Evolutionary conservation across 306 rosid genomes (phyloP), one percentile per base, ranked within the genome.

Genomic region (Citrullus mucosospermus): DNA sequence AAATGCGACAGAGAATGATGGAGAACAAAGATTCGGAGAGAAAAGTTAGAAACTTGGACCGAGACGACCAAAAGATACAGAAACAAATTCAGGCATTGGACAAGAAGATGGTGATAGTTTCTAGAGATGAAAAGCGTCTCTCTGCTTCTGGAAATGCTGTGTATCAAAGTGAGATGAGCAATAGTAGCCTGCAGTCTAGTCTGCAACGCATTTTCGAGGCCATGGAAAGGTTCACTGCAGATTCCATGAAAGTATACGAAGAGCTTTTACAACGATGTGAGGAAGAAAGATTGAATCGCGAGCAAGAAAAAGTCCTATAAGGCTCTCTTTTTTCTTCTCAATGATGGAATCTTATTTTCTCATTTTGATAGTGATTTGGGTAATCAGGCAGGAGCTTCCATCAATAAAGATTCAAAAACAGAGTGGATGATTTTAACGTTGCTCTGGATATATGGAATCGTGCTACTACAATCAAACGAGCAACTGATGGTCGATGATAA

Each of bases 201-300:
- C 84, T 96, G 88, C 97, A 88, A 85, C 87, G 90, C 65, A 89
- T 93, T 82, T 96, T 96, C 73, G 97, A 96, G 88, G 93, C 98
- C 78, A 91, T 96, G 97, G 98, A 96, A 87, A 96, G 85, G 86
- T 96, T 96, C 83, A 89, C 91, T 0, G 89, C 87, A 5, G 83
- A 83, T 77, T 90, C 93, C 57, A 86, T 81, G 83, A 91, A 60
- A 89, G 91, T 87, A 56, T 96, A 93, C 2, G 97, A 91, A 83
- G 99, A 91, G 79, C 89, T 96, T 82, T 76, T 93, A 75, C 97
- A 88, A 81, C 89, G 93, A 15, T 80, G 85, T 22, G 90, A 84
- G 84, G 97, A 95, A 82, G 96, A 86, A 81, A 82, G 83, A 34
- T 83, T 78, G 39, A 59, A 81, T 4, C 75, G 54, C 43, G 85